Evolutionary conservation across 305 asterid species (phyloP).

Genomic region (Fraxinus nigra): DNA sequence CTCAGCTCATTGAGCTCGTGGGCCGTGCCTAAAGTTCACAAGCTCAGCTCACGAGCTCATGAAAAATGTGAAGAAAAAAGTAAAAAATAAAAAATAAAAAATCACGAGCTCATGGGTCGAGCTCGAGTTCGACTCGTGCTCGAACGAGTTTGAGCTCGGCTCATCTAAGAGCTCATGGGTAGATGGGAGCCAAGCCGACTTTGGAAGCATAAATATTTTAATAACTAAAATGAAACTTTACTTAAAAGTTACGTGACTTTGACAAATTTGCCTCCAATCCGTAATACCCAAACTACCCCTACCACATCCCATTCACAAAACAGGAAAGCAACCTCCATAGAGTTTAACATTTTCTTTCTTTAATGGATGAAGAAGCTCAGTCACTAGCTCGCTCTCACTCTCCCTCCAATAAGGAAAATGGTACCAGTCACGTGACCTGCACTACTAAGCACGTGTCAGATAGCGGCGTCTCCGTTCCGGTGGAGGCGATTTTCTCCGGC

Average conservation of each 20-base stretch:
- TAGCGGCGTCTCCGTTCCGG: conserved; percentile 6
- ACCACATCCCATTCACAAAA: neutral
- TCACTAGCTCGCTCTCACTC: conserved; percentile 31
- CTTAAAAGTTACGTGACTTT: neutral
- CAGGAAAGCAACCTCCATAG: neutral
- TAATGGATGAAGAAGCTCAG: conserved; percentile 54
- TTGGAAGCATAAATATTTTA: neutral
- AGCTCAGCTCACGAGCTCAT: no score
- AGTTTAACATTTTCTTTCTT: conserved; percentile 20
- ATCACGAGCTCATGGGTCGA: no score
- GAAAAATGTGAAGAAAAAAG: no score
- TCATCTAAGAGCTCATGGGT: no score
- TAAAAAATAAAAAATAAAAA: no score
- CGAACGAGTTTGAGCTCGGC: no score
- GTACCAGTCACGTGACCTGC: conserved; percentile 11
- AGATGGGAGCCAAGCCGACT: no score
- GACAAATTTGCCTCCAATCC: conserved; percentile 15
- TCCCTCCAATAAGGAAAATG: conserved; percentile 19
- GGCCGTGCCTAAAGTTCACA: no score
- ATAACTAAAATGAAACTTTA: neutral
- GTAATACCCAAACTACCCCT: neutral
- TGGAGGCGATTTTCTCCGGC: conserved; percentile 13
- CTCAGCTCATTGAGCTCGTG: no score
- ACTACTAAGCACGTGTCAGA: neutral
- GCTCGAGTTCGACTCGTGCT: no score